These are phyloP conservation scores for Naganishia kalamii DNA, from an alignment of 768 basidiomycete species.

Conservation along the genomic window DNA sequence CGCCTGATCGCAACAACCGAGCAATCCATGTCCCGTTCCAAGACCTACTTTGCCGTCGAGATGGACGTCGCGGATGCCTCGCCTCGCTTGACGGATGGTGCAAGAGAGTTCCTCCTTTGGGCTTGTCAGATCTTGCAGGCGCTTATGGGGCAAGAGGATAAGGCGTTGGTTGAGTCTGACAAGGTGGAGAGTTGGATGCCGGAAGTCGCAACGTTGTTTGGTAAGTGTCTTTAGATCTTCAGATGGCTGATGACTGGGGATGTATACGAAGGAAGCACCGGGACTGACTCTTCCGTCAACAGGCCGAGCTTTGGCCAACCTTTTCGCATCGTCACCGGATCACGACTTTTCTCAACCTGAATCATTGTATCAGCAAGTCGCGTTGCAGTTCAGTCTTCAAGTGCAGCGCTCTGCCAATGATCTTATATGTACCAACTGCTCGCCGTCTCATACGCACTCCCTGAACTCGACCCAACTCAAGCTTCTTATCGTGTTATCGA, in stretches of 20 bases:
- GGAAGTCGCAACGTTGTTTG: conserved; percentile 22
- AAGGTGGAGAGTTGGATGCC: conserved; percentile 23
- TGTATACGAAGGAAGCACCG: background rate
- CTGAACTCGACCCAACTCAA: conserved; percentile 15
- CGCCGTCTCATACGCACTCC: background rate
- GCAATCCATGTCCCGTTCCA: background rate
- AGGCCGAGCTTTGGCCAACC: conserved; percentile 14
- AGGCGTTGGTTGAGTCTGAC: conserved; percentile 3
- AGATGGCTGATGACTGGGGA: too few relatives aligned
- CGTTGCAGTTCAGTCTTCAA: conserved; percentile 7
- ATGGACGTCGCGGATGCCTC: background rate
- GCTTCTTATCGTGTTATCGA: conserved; percentile 14
- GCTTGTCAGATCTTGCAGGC: conserved; percentile 10
- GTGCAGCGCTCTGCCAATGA: conserved; percentile 1
- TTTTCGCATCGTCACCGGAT: background rate
- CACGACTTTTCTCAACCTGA: conserved; percentile 17
- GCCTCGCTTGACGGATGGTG: conserved; percentile 5
- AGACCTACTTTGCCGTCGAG: background rate
- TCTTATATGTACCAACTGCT: conserved; percentile 9
- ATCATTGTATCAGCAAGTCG: conserved; percentile 15
- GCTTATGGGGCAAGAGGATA: conserved; percentile 18
- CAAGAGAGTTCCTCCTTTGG: conserved; percentile 2
- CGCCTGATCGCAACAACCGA: background rate
- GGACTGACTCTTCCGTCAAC: background rate
- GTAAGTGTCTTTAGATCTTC: too few relatives aligned